These are phyloP conservation scores for Arthrobotrys sphaeroides DNA, from an alignment of 2,329 filamentous ascomycete genomes.

Conservation along the genomic window DNA sequence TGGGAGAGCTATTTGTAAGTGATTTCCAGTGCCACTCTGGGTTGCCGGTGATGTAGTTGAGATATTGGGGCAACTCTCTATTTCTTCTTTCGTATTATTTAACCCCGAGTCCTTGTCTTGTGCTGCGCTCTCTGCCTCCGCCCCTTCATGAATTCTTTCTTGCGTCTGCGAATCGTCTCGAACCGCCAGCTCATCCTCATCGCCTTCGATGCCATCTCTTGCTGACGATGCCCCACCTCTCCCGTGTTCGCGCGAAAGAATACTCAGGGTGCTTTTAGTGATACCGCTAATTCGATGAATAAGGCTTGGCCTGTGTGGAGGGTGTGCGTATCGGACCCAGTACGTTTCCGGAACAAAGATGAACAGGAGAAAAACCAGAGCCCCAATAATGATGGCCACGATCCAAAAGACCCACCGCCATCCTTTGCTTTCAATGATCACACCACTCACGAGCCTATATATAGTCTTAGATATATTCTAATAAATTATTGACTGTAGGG, in stretches of 20 bases:
- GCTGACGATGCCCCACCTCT: background rate
- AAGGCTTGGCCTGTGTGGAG: constrained; percentile 60
- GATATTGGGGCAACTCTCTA: background rate
- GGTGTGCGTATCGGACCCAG: constrained; percentile 82
- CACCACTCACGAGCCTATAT: constrained; percentile 76
- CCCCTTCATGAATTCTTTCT: background rate
- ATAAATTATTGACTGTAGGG: background rate
- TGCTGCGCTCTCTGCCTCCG: background rate
- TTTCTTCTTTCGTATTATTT: background rate
- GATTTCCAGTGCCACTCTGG: background rate
- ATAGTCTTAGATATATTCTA: background rate
- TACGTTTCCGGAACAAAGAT: constrained; percentile 95
- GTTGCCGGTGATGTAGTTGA: background rate
- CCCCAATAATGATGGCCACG: constrained; percentile 79
- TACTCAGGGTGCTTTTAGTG: constrained; percentile 13
- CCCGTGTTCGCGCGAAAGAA: constrained; percentile 19
- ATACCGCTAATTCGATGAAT: constrained; percentile 40
- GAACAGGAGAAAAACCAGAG: constrained; percentile 77
- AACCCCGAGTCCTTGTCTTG: too few species aligned
- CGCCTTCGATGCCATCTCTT: background rate
- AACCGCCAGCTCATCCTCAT: background rate
- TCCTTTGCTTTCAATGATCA: constrained; percentile 76
- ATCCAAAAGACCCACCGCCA: constrained; percentile 97
- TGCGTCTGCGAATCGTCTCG: too few species aligned
- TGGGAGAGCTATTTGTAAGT: background rate